A percentile compares a stretch with the other conserved stretches of the same genome.
Evolutionary conservation across 208 protist genomes (phyloP).

Genomic region (Crithidia expoeki): DNA sequence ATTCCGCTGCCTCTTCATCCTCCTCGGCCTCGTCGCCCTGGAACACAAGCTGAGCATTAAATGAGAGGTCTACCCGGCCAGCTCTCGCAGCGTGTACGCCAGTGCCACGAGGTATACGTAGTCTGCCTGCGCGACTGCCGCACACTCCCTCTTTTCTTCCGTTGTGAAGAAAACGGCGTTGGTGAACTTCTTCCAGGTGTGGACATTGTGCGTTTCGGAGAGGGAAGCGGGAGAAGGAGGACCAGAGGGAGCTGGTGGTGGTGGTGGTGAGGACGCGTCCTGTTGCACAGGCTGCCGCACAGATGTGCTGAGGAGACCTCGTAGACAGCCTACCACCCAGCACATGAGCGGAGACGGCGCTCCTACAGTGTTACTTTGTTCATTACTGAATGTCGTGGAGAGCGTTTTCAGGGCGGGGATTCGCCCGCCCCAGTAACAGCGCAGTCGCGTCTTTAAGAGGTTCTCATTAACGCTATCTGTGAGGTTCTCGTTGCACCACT

Average conservation of each 20-base stretch:
- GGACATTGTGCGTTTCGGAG: not conserved
- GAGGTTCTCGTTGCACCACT: conserved; percentile 22
- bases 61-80: conserved; percentile 14
- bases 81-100: conserved; percentile 26
- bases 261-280: not conserved
- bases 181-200: conserved; percentile 34
- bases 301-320: conserved; percentile 4
- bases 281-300: not conserved
- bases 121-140: conserved; percentile 22
- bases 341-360: conserved; percentile 21
- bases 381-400: not conserved
- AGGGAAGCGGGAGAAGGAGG: not conserved
- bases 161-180: conserved; percentile 29
- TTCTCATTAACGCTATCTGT: conserved; percentile 10
- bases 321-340: conserved; percentile 30
- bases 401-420: not conserved
- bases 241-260: not conserved
- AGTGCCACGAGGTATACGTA: conserved; percentile 23
- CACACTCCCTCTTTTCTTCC: conserved; percentile 19
- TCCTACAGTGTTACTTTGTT: no score
- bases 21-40: conserved; percentile 30
- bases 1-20: not conserved
- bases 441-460: conserved; percentile 19
- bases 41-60: conserved; percentile 20
- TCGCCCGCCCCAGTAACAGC: conserved; percentile 20